Evolutionary conservation across 1,284 basidiomycete species (phyloP), one percentile per base, ranked within the genome.

Genomic region (Grifola frondosa): DNA sequence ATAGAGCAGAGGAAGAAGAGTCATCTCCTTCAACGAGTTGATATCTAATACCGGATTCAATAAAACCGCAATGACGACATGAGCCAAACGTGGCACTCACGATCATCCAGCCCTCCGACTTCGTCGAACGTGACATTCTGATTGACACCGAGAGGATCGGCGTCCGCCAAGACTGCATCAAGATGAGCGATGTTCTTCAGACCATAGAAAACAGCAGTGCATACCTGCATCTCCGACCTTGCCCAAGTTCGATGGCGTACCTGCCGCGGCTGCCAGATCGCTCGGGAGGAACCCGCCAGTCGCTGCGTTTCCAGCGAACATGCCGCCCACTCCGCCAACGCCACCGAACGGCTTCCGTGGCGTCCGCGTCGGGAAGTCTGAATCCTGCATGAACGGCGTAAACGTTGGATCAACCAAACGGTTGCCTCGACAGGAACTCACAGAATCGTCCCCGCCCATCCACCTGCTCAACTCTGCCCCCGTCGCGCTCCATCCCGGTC

Each of bases 1-100:
- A 61, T 99, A 99, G 6, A 98, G 74, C 0, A 99, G 72, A 0
- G 97, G 97, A 0, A 99, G 77, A 16, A 96, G 78, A 0, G 97
- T 97, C 97, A 99, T 99, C 64, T 99, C 97, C 70, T 98, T 99
- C 51, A 99, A 72, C 25, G 94, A 91, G 61, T 97, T 94, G 52
- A 99, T 97, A 61, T 99, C 88, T 91, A 43, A 13, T n/a, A n/a
- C n/a, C n/a, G n/a, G 17, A 35, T 23, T 2, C 24, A 29, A 34
- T 40, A 33, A 42, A 10, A 39, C 9, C 32, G n/a, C 15, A 35
- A 30, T 10, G 35, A 42, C 16, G 47, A 25, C n/a, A 33, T 24
- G 21, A 10, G 23, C 29, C 11, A n/a, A n/a, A n/a, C n/a, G n/a
- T n/a, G n/a, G 17, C 6, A 73, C 88, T 63, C 57, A 92, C 90